Evolutionary conservation across 352 stramenopile species (phyloP).

Genomic region (Phytophthora litchii): DNA sequence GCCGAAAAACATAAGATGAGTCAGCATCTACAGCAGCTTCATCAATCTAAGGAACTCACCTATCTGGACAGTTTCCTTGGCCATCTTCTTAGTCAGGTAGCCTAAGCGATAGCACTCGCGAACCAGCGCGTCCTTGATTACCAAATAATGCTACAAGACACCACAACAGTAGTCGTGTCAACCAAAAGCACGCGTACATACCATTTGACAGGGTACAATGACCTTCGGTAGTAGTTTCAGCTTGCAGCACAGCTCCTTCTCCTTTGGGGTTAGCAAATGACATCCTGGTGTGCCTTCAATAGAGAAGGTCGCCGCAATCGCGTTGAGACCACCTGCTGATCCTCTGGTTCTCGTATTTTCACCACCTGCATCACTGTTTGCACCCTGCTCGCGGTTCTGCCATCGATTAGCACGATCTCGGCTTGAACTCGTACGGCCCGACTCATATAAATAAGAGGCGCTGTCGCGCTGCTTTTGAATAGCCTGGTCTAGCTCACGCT

Average conservation of each 20-base stretch:
- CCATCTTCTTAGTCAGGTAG: constrained; percentile 76
- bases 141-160: constrained; percentile 86
- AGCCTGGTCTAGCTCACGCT: constrained; percentile 91
- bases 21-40: constrained; percentile 19
- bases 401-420: constrained; percentile 75
- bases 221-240: constrained; percentile 92
- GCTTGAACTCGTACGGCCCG: constrained; percentile 53
- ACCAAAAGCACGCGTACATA: background rate
- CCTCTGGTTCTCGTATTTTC: constrained; percentile 43
- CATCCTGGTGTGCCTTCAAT: constrained; percentile 85
- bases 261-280: constrained; percentile 90
- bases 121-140: constrained; percentile 96
- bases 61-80: constrained; percentile 92
- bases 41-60: constrained; percentile 44
- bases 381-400: constrained; percentile 62
- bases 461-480: constrained; percentile 90
- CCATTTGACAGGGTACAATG: constrained; percentile 2
- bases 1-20: constrained; percentile 9
- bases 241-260: constrained; percentile 90
- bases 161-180: constrained; percentile 13
- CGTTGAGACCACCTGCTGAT: constrained; percentile 23
- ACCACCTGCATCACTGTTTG: constrained; percentile 27
- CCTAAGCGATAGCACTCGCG: constrained; percentile 84
- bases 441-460: constrained; percentile 88
- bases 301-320: constrained; percentile 58